A percentile compares a stretch with the other conserved stretches of the same genome.
Conservation (phyloP, 2,329 filamentous ascomycete species). For the Sphaerulina populicola region DNA sequence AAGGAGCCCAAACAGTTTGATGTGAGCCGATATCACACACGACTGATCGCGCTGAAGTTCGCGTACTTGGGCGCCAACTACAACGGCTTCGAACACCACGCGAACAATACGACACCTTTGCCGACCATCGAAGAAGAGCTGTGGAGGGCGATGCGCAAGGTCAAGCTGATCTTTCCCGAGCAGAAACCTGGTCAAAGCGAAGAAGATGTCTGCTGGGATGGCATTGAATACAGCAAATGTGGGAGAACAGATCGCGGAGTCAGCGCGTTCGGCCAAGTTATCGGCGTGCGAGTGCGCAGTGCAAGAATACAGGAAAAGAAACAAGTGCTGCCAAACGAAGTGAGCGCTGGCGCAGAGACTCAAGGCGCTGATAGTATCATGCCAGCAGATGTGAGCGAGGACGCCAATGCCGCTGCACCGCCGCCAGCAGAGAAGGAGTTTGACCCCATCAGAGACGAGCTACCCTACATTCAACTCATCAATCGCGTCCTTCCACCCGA, state of each 20-base stretch:
- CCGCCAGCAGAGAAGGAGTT: conserved; percentile 32
- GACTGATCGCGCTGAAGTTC: conserved; percentile 83
- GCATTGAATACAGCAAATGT: conserved; percentile 88
- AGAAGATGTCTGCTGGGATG: conserved; percentile 63
- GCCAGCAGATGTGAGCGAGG: conserved; percentile 19
- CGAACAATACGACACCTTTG: conserved; percentile 56
- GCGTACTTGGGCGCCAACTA: conserved; percentile 88
- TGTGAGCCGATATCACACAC: conserved; percentile 69
- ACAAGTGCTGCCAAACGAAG: conserved; percentile 2
- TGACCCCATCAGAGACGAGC: conserved; percentile 68
- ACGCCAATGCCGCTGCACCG: neutral
- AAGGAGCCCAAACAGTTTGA: conserved; percentile 54
- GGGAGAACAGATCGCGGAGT: conserved; percentile 88
- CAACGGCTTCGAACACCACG: conserved; percentile 85
- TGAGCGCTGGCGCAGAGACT: conserved; percentile 11
- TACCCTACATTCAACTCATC: conserved; percentile 72
- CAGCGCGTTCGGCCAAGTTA: conserved; percentile 93
- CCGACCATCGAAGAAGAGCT: conserved; percentile 88
- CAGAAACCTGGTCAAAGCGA: conserved; percentile 28
- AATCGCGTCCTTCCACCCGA: conserved; percentile 83
- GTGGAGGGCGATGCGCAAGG: conserved; percentile 81
- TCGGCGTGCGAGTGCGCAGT: conserved; percentile 74
- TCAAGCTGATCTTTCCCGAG: conserved; percentile 69
- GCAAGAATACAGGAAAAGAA: conserved; percentile 48
- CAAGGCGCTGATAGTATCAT: conserved; percentile 11